phyloP scores from a whole-genome alignment of 345 rosid genomes.

The Sisymbrium altissimum region DNA sequence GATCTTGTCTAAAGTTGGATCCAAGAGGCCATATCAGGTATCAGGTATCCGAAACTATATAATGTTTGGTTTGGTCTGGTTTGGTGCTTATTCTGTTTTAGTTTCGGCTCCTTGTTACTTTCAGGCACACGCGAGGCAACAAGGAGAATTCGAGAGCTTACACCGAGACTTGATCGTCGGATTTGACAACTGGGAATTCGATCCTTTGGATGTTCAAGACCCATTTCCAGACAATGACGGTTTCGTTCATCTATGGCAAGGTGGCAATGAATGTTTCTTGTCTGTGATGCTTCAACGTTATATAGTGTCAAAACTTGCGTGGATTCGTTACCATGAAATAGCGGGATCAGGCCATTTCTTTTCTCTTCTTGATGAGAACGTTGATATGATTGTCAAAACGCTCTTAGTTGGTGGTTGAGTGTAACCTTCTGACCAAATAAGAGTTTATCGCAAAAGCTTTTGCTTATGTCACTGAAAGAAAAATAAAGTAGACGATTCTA shows the following conservation, averaged over 20 bases:
- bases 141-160: constrained; percentile 58
- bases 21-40: not conserved
- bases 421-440: not conserved
- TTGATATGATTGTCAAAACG: not conserved
- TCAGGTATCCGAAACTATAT: not conserved
- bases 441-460: not conserved
- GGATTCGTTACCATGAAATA: not conserved
- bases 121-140: constrained; percentile 31
- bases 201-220: constrained; percentile 53
- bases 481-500: not conserved
- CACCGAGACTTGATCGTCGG: constrained; percentile 46
- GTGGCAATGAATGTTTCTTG: constrained; percentile 46
- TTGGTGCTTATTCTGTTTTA: not conserved
- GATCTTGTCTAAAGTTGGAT: not conserved
- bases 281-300: not conserved
- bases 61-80: not conserved
- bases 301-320: not conserved
- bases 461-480: not conserved
- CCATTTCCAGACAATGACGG: constrained; percentile 51
- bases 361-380: not conserved
- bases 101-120: too few species aligned
- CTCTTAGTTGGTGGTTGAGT: not conserved
- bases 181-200: constrained; percentile 70
- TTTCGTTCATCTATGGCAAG: constrained; percentile 62
- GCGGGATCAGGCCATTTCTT: not conserved